A percentile compares a stretch with the other conserved stretches of the same genome.
Conservation (phyloP, 208 protist genomes). For the Phytomonas sp. region DNA sequence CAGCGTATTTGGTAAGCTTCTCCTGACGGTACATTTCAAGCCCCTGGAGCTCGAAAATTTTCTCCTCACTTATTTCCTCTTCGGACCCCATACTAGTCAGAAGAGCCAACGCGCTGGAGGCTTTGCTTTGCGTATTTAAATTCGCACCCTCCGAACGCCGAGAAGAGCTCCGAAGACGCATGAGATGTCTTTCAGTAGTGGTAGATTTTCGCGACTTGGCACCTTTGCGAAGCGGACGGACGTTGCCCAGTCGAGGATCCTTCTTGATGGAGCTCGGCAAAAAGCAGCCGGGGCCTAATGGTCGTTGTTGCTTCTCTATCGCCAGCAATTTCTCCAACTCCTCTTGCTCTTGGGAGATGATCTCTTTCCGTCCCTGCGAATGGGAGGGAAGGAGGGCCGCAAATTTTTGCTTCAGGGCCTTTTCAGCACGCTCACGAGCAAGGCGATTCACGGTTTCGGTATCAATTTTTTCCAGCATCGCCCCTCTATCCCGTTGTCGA, state of each 20-base stretch:
- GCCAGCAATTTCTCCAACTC: slow-evolving; percentile 22
- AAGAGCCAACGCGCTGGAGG: slow-evolving; percentile 7
- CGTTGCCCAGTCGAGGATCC: slow-evolving; percentile 19
- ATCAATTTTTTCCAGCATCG: slow-evolving; percentile 41
- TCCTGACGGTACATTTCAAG: slow-evolving; percentile 20
- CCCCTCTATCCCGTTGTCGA: slow-evolving; percentile 11
- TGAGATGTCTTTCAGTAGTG: not conserved
- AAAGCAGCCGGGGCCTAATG: slow-evolving; percentile 35
- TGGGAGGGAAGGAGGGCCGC: slow-evolving; percentile 33
- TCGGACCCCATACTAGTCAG: slow-evolving; percentile 13
- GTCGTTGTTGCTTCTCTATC: slow-evolving; percentile 44
- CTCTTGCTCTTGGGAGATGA: slow-evolving; percentile 30
- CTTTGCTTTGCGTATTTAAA: not conserved
- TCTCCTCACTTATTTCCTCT: slow-evolving; percentile 15
- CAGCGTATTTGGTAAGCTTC: slow-evolving; percentile 15
- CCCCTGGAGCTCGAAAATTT: slow-evolving; percentile 15
- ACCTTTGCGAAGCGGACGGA: not conserved
- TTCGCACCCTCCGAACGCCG: slow-evolving; percentile 8
- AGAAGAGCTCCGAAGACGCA: not conserved
- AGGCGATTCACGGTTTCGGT: slow-evolving; percentile 16
- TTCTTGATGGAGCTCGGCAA: slow-evolving; percentile 17
- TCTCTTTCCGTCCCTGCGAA: slow-evolving; percentile 16
- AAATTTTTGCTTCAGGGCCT: slow-evolving; percentile 23
- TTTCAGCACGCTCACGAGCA: slow-evolving; percentile 26
- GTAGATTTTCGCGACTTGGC: not conserved